Conservation (phyloP, 805 yeast species). For the Saccharomyces jurei region DNA sequence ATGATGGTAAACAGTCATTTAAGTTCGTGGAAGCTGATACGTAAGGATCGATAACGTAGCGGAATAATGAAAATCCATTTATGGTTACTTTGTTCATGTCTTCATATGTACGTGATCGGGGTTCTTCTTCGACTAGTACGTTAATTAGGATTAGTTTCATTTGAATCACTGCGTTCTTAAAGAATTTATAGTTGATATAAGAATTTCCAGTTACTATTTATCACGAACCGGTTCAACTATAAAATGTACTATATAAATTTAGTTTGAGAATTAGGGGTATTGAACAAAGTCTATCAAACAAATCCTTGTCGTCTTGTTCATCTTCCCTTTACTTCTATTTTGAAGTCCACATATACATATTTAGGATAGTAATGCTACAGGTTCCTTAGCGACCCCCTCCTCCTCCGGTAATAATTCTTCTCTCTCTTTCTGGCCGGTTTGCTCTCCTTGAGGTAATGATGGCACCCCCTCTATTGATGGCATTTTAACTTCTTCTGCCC, state of each 20-base stretch:
- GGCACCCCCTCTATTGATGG: constrained; percentile 30
- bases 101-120: no score
- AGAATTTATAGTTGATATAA: neutral
- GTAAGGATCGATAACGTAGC: no score
- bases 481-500: constrained; percentile 15
- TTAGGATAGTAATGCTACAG: neutral
- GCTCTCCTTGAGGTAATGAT: neutral
- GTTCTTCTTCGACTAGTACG: no score
- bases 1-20: no score
- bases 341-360: neutral
- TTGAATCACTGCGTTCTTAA: neutral
- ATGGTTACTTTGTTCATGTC: no score
- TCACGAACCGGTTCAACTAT: neutral
- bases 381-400: neutral
- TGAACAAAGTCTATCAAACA: neutral
- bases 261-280: neutral
- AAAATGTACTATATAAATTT: neutral
- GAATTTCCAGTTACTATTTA: neutral
- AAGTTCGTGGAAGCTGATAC: no score
- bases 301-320: neutral
- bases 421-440: neutral
- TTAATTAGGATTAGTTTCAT: no score
- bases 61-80: no score
- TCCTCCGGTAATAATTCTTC: neutral
- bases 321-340: neutral